Evolutionary conservation across 495 filamentous ascomycete species (phyloP), one percentile per base, ranked within the genome.

Genomic region (Penicillium ucsense): DNA sequence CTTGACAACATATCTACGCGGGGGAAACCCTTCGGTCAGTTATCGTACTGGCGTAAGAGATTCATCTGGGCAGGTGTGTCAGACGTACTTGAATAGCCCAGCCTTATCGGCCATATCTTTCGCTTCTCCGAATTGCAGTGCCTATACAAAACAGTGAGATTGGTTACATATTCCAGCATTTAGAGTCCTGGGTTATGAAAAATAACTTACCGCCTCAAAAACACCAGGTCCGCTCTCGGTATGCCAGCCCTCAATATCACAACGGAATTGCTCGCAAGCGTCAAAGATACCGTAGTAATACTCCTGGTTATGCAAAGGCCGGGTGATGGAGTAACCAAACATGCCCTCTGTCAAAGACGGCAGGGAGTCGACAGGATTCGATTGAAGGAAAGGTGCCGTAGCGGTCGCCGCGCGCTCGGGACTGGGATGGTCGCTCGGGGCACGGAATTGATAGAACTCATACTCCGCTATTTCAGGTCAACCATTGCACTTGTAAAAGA

Each of bases 281-380:
- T 95, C 80, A 62, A 86, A 96, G 29, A 96, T 81, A 29, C 83
- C 84, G 56, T 98, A 95, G 56, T 87, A 98, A 60, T 92, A 98
- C 12, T 90, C 89, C 64, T 92, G 82, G 54, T 98, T 96, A 55
- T 95, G 88, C 20, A 89, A 78, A 0, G 92, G 87, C 8, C 90
- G 75, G n/a, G 89, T 95, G 56, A 98, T 69, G 53, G 86, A 92
- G 71, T 98, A 98, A 31, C 90, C 92, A 55, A 96, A 96, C 92
- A 98, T 98, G 48, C 92, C 92, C 62, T 96, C 88, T 12, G 92
- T 95, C 31, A 98, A 58, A 31, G 81, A 62, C 1, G 89, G 88
- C 5, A 95, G 76, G 1, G 78, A 57, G 32, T 84, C 73, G 31
- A 83, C 79, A 0, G 86, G 73, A 55, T 95, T 89, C 28, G 84